A percentile compares a stretch with the other conserved stretches of the same genome.
phyloP scores from a whole-genome alignment of 176 grass and related monocot genomes.

The Aegilops speltoides region DNA sequence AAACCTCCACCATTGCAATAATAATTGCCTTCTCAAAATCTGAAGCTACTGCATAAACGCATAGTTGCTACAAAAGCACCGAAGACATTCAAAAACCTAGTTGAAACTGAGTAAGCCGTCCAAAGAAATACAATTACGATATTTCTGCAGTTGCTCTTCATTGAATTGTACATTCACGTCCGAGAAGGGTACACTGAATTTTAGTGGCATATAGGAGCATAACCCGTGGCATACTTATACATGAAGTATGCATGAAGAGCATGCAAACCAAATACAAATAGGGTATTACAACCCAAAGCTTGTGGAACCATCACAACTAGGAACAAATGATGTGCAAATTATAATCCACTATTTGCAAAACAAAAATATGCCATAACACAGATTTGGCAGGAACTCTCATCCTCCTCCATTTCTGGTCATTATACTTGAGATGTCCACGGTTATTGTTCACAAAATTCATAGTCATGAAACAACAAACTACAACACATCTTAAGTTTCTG shows the following conservation, averaged over 20 bases:
- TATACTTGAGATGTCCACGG: not conserved
- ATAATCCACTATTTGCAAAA: not conserved
- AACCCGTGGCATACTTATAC: not conserved
- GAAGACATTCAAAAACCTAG: not conserved
- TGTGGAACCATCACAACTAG: not conserved
- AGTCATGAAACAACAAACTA: not conserved
- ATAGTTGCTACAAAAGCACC: not conserved
- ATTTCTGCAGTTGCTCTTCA: not conserved
- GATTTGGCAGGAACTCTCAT: not conserved
- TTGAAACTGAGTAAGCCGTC: not conserved
- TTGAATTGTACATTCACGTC: not conserved
- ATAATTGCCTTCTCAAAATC: not conserved
- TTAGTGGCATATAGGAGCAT: not conserved
- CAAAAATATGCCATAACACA: not conserved
- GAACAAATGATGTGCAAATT: not conserved
- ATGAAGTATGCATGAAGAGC: not conserved
- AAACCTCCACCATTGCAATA: not conserved
- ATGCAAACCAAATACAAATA: not conserved
- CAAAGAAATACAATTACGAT: not conserved
- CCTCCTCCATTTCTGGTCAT: not conserved
- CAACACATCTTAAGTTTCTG: not conserved
- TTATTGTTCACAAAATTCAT: not conserved
- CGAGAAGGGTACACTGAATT: not conserved
- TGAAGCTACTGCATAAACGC: not conserved
- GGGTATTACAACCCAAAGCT: not conserved